Evolutionary conservation across 108 stramenopile genomes (phyloP).

Genomic region (Nannochloropsis oceanica): DNA sequence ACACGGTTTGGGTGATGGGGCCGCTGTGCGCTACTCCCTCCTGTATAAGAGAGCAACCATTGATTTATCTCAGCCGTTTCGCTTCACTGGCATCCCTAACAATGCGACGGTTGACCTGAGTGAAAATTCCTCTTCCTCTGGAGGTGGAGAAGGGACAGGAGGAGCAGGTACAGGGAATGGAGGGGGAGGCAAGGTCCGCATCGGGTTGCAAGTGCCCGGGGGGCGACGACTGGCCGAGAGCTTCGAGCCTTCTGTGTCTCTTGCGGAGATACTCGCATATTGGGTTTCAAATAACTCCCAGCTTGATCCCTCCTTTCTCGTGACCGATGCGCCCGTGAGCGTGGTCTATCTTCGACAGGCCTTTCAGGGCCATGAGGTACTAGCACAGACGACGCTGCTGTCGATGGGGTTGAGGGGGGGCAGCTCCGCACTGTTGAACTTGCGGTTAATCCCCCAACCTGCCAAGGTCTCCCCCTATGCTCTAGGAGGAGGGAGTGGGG

Average conservation of each 20-base stretch:
- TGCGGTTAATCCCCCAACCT: background rate
- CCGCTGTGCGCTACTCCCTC: background rate
- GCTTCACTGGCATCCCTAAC: background rate
- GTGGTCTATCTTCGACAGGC: background rate
- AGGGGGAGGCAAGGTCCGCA: background rate
- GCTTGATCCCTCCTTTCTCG: background rate
- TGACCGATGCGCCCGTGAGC: background rate
- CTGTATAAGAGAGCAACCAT: background rate
- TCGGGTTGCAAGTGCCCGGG: background rate
- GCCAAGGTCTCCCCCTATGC: background rate
- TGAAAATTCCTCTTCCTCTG: background rate
- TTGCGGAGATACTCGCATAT: background rate
- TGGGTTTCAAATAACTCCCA: background rate
- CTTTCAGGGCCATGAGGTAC: background rate
- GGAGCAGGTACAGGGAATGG: background rate
- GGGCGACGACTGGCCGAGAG: background rate
- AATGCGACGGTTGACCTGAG: background rate
- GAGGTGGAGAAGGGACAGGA: background rate
- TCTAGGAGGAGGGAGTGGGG: background rate
- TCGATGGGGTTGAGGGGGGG: background rate
- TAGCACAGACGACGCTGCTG: background rate
- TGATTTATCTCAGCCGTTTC: background rate
- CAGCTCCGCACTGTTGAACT: background rate
- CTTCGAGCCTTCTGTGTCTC: background rate
- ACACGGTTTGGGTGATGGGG: background rate